phyloP scores from a whole-genome alignment of 768 basidiomycete genomes.

The Kwoniella europaea region DNA sequence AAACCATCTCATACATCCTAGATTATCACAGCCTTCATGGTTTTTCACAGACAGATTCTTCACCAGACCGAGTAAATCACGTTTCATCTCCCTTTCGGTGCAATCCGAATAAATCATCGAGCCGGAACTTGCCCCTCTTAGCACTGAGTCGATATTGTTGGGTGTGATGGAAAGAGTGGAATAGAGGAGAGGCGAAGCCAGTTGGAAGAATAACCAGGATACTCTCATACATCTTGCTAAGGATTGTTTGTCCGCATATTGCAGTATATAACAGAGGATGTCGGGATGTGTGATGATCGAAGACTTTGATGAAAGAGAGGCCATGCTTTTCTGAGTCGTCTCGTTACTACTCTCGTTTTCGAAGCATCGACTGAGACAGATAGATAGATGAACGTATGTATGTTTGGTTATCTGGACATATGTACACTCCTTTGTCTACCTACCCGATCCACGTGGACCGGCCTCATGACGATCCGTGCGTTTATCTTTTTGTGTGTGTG shows the following conservation, averaged over 20 bases:
- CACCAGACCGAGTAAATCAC: conserved; percentile 5
- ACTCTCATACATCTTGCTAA: conserved; percentile 18
- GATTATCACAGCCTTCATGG: conserved; percentile 11
- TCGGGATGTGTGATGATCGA: conserved; percentile 19
- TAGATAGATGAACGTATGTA: too few species aligned
- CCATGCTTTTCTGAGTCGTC: too few species aligned
- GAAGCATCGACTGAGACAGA: too few species aligned
- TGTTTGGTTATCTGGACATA: not conserved
- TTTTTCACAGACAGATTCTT: conserved; percentile 6
- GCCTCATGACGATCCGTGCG: not conserved
- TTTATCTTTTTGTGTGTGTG: not conserved
- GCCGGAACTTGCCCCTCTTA: conserved; percentile 16
- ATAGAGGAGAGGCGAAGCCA: conserved; percentile 10
- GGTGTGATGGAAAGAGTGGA: conserved; percentile 11
- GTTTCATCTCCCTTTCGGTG: conserved; percentile 10
- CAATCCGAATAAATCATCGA: conserved; percentile 14
- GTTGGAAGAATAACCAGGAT: conserved; percentile 16
- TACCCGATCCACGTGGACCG: not conserved
- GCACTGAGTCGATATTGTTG: conserved; percentile 8
- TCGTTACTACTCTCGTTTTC: too few species aligned
- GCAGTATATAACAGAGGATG: conserved; percentile 10
- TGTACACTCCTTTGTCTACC: not conserved
- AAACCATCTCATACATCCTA: conserved; percentile 20
- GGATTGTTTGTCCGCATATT: conserved; percentile 13
- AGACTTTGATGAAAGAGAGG: not conserved